Evolutionary conservation across 305 asterid species (phyloP).

Genomic region (Solanum aculeatissimum): DNA sequence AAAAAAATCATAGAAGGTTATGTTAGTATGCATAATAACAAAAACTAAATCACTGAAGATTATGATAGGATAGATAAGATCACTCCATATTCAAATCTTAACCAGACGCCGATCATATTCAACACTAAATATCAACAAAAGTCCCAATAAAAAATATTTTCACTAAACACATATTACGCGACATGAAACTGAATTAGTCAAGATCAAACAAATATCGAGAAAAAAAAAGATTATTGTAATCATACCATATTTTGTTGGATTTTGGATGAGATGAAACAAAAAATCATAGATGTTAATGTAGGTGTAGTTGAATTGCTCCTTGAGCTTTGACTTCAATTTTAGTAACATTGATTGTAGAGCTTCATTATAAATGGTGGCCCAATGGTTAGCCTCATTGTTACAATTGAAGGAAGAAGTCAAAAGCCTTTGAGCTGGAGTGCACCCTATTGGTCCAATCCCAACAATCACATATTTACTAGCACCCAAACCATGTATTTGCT

Average conservation of each 20-base stretch:
- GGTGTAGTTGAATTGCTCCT: constrained; percentile 32
- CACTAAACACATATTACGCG: neutral
- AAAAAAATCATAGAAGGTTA: no score
- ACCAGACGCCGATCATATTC: no score
- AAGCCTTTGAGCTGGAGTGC: constrained; percentile 16
- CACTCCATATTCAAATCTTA: no score
- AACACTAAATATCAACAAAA: neutral
- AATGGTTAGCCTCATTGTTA: constrained; percentile 23
- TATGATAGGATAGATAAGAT: no score
- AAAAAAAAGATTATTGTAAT: neutral
- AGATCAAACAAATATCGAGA: neutral
- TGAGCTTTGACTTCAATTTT: constrained; percentile 29
- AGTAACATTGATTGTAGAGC: constrained; percentile 25
- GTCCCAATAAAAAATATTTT: neutral
- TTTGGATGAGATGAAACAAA: neutral
- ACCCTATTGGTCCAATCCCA: constrained; percentile 16
- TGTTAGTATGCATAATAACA: no score
- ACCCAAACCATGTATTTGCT: constrained; percentile 20
- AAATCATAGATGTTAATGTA: constrained; percentile 35
- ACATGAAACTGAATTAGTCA: neutral
- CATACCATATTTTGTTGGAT: constrained; percentile 18
- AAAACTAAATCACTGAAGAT: no score
- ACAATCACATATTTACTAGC: constrained; percentile 14
- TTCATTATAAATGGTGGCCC: constrained; percentile 21
- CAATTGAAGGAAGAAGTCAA: constrained; percentile 6